Percentiles rank a stretch among this genome's conserved stretches.
Evolutionary conservation across 768 basidiomycete genomes (phyloP).

Genomic region (Megacollybia marginata): DNA sequence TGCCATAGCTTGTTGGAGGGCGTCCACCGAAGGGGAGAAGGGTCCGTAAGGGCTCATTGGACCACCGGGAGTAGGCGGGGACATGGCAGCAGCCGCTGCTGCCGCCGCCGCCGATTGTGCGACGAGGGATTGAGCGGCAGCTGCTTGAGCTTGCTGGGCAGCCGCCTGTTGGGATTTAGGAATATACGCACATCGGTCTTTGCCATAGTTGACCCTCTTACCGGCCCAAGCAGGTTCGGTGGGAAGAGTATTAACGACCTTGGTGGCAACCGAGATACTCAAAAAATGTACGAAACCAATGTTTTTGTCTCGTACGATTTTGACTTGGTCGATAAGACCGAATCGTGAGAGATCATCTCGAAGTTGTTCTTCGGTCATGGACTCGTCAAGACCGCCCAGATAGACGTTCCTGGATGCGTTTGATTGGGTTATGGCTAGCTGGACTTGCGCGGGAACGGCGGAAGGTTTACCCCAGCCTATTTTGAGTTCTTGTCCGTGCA

Average conservation of each 20-base stretch:
- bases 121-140: conserved; percentile 68
- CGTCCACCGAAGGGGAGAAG: conserved; percentile 40
- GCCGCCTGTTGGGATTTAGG: conserved; percentile 92
- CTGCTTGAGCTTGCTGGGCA: conserved; percentile 79
- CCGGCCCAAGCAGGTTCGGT: conserved; percentile 91
- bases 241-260: conserved; percentile 93
- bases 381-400: conserved; percentile 87
- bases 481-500: conserved; percentile 95
- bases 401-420: conserved; percentile 97
- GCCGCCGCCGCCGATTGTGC: conserved; percentile 39
- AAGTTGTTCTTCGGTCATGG: conserved; percentile 84
- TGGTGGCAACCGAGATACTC: conserved; percentile 89
- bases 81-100: conserved; percentile 16
- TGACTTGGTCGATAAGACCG: conserved; percentile 97
- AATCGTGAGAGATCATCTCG: conserved; percentile 89
- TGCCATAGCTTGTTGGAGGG: conserved; percentile 22
- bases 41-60: conserved; percentile 49
- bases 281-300: conserved; percentile 99
- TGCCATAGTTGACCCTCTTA: conserved; percentile 96
- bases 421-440: conserved; percentile 82
- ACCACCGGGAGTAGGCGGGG: conserved; percentile 4
- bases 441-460: conserved; percentile 79
- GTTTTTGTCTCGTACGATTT: conserved; percentile 98
- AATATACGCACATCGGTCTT: conserved; percentile 96
- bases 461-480: conserved; percentile 98